Base-by-base conservation (phyloP, 129 eudicot species). In the Logfia minima region DNA sequence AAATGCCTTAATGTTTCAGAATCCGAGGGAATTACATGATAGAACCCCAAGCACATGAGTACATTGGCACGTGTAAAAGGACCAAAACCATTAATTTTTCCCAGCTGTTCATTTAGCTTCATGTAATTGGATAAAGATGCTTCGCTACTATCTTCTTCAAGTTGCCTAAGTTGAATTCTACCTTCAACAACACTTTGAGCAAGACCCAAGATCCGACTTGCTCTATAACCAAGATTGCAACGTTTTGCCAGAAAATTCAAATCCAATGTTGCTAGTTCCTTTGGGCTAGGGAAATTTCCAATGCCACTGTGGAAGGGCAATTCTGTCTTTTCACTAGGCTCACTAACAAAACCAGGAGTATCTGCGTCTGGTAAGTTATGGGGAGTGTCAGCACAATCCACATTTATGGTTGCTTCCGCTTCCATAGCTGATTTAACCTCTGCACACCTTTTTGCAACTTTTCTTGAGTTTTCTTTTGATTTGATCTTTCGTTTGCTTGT, bases 41-140 rank as follows among this genome's bases (percentile, higher is more conserved):
- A 93, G 82, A 85, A 93, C 19, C 98, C 98, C 94, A 93, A 78
- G 88, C 98, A 93, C 96, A 93, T 93, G 64, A 93, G 92, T 55
- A 93, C 95, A 70, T 90, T 93, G 72, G 95, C 92, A 58, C 96
- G 83, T 13, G 97, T 93, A 74, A 82, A 93, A 11, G 96, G 95
- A 72, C 98, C 98, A 72, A 90, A 93, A 43, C 98, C 98, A 26
- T 93, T 45, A 28, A 93, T 88, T 76, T 68, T 76, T 85, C 80
- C 86, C 81, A 90, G 86, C 88, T 84, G 87, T 73, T 82, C 92
- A 55, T 79, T 81, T 58, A 90, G 77, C 71, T 83, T 81, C 48
- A 72, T 74, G 78, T 87, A 93, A 68, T 84, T 87, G 29, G 90
- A 85, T 67, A 88, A 77, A 88, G 86, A 87, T 51, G 75, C 64